Percentiles rank a stretch among this genome's conserved stretches.
Evolutionary conservation across 805 yeast genomes (phyloP).

Genomic region (Kuraishia capsulata): DNA sequence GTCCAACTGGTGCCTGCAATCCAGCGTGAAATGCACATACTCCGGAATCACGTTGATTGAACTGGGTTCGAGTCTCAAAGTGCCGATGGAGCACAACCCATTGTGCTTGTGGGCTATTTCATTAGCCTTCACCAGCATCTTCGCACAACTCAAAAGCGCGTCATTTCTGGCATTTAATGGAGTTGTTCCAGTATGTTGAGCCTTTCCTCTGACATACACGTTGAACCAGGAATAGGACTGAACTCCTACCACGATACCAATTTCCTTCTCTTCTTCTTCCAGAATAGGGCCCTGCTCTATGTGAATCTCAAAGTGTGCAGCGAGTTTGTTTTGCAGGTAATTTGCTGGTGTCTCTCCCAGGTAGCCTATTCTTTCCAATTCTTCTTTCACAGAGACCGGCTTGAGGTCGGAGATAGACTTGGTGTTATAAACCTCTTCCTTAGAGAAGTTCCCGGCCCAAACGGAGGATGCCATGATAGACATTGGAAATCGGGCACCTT

Average conservation of each 20-base stretch:
- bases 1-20: conserved; percentile 47
- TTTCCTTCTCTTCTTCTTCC: conserved; percentile 42
- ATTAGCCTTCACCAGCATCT: conserved; percentile 45
- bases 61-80: conserved; percentile 46
- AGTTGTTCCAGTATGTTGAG: conserved; percentile 70
- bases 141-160: conserved; percentile 49
- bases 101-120: conserved; percentile 41
- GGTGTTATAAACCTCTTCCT: conserved; percentile 40
- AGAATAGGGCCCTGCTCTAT: conserved; percentile 73
- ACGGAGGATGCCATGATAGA: conserved; percentile 59
- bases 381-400: conserved; percentile 41
- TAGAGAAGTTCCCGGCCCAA: conserved; percentile 45
- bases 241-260: conserved; percentile 60
- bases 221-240: conserved; percentile 61
- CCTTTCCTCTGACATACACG: conserved; percentile 48
- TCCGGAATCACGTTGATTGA: conserved; percentile 64
- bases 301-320: conserved; percentile 67
- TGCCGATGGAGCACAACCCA: conserved; percentile 55
- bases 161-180: conserved; percentile 55
- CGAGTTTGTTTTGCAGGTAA: conserved; percentile 41
- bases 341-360: conserved; percentile 42
- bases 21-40: conserved; percentile 49
- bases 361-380: conserved; percentile 54
- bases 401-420: conserved; percentile 43
- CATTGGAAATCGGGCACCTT: conserved; percentile 71